Evolutionary conservation across 768 basidiomycete species (phyloP), one percentile per base, ranked within the genome.

Genomic region (Leccinum aurantiacum): DNA sequence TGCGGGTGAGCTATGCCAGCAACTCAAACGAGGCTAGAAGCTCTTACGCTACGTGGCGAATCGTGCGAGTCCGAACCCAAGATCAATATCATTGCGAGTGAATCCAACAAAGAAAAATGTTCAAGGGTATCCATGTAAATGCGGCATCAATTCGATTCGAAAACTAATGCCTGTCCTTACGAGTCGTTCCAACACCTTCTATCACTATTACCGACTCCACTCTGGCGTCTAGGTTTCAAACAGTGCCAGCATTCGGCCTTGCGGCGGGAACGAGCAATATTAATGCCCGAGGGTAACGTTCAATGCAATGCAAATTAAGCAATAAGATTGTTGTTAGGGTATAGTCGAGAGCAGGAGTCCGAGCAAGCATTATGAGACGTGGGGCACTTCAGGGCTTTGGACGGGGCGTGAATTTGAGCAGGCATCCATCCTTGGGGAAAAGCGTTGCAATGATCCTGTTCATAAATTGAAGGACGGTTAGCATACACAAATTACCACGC

Each of bases 401-500:
- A 54, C 89, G 84, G 31, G 92, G 89, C 2, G 83, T 80, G 66
- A 96, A 83, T 69, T 86, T 91, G 63, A 98, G 81, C 59, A 84
- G 75, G 67, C 93, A 93, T 47, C 92, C 93, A 69, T 98, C 95
- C 74, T 91, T 88, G 11, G 97, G 97, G 85, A 99, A 99, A 47
- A 98, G 76, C 22, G 94, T 97, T n/a, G 95, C 92, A 65, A 98
- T 93, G 63, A 98, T 93, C 53, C 91, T 93, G 64, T 29, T 63
- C 44, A 35, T 35, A 19, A 19, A 11, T 44, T 19, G 6, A 17
- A 14, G 50, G 38, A 2, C 38, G n/a, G 27, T 60, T 24, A 65
- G 53, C 9, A 56, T 10, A 55, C 10, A 8, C 9, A 14, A 13
- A 53, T 53, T 17, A 57, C 50, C 41, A 35, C 13, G 55, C 17